Evolutionary conservation across 345 rosid species (phyloP), one percentile per base, ranked within the genome.

Genomic region (Hibiscus mutabilis): DNA sequence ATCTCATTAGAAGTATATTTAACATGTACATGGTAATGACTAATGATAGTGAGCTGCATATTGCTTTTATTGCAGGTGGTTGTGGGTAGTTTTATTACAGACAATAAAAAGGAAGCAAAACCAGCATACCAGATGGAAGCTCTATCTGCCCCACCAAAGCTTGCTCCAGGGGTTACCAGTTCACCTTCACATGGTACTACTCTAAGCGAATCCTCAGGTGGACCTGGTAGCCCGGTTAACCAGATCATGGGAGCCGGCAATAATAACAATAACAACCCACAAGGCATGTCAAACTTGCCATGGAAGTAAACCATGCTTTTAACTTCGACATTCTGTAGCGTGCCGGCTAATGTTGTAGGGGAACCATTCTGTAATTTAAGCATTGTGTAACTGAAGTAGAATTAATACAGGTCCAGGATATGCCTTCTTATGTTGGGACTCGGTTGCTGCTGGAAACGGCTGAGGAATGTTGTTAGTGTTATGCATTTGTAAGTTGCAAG

Each of bases 61-160:
- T 21, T 56, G 14, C 27, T 49, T 37, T 1, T 7, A 37, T 37
- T 46, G 69, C 87, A 91, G 95, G 82, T 89, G 11, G 79, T 89
- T 63, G 86, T 85, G 70, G 92, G 88, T 69, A 91, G 91, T 72
- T 91, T 91, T 78, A 47, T 86, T 18, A 76, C 86, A 13, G 88
- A 86, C 1, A 78, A 84, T 53, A 78, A 44, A 21, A 90, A 86
- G 73, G 89, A 80, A 76, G 63, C 75, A n/a, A 84, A 78, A 65
- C 66, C 79, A n/a, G 68, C 70, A 19, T 62, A 84, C 62, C 84
- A 80, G 51, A 13, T 58, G 51, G 90, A 84, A 21, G 53, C 80
- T 5, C 40, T 40, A 2, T 27, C 78, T 46, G 64, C 58, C 15
- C 35, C 69, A 40, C 64, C 82, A 35, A 76, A 66, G 73, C 52